Conservation (phyloP, 352 stramenopile genomes). For the Phytophthora hibernalis region DNA sequence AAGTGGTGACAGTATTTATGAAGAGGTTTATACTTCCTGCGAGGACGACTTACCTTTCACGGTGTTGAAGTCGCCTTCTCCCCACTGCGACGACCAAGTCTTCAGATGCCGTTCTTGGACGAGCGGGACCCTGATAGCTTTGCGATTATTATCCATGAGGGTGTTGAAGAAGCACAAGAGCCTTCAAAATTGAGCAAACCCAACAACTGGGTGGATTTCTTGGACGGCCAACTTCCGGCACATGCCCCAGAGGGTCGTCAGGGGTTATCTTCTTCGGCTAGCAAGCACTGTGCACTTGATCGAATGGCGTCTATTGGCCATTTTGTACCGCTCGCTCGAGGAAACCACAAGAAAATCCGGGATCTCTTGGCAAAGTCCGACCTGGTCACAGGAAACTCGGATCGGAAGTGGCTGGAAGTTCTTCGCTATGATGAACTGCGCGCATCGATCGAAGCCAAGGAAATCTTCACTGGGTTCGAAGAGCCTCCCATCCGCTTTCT, state of each 20-base stretch:
- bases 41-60: constrained; percentile 74
- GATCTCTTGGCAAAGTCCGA: constrained; percentile 71
- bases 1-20: constrained; percentile 49
- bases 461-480: constrained; percentile 89
- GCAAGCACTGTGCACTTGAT: constrained; percentile 30
- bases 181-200: constrained; percentile 5
- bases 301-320: constrained; percentile 26
- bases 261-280: constrained; percentile 18
- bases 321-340: constrained; percentile 29
- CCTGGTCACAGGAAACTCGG: constrained; percentile 63
- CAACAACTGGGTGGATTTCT: constrained; percentile 53
- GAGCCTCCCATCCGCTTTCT: constrained; percentile 80
- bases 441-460: constrained; percentile 77
- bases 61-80: constrained; percentile 54
- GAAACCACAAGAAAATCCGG: constrained; percentile 66
- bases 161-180: constrained; percentile 10
- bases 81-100: background rate
- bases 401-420: constrained; percentile 76
- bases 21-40: constrained; percentile 56
- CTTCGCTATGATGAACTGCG: constrained; percentile 76
- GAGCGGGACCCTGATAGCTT: constrained; percentile 21
- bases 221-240: constrained; percentile 57
- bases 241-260: constrained; percentile 1
- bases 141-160: constrained; percentile 40
- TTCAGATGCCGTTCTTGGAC: constrained; percentile 18